Evolutionary conservation across 805 yeast species (phyloP).

Genomic region (Lipomyces mesembrius): DNA sequence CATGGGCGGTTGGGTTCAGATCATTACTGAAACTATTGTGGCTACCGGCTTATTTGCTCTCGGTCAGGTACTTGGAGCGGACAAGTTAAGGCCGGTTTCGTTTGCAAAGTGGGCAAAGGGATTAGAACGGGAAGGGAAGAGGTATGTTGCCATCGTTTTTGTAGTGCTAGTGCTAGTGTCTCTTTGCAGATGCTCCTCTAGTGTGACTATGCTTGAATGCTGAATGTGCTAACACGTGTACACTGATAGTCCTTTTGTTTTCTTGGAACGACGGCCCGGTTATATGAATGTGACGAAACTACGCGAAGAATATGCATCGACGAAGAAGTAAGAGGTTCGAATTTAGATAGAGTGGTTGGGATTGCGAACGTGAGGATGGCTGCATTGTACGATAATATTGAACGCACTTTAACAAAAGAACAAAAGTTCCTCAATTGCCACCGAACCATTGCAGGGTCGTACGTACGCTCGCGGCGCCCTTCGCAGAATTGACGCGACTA

Average conservation of each 20-base stretch:
- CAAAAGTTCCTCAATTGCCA: background rate
- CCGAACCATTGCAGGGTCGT: background rate
- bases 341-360: background rate
- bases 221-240: background rate
- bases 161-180: background rate
- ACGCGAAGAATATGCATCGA: conserved; percentile 5
- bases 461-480: background rate
- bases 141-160: conserved; percentile 11
- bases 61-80: conserved; percentile 28
- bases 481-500: background rate
- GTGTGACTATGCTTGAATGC: background rate
- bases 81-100: conserved; percentile 25
- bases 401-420: background rate
- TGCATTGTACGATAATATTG: background rate
- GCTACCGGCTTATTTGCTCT: conserved; percentile 27
- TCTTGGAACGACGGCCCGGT: conserved; percentile 27
- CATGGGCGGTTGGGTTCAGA: conserved; percentile 18
- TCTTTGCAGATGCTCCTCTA: background rate
- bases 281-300: conserved; percentile 18
- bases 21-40: conserved; percentile 30
- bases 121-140: conserved; percentile 25
- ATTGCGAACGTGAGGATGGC: background rate
- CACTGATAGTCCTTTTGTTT: conserved; percentile 30
- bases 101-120: conserved; percentile 34
- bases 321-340: background rate